Percentiles rank a stretch among this genome's conserved stretches.
Evolutionary conservation across 345 rosid genomes (phyloP).

Genomic region (Linum usitatissimum): DNA sequence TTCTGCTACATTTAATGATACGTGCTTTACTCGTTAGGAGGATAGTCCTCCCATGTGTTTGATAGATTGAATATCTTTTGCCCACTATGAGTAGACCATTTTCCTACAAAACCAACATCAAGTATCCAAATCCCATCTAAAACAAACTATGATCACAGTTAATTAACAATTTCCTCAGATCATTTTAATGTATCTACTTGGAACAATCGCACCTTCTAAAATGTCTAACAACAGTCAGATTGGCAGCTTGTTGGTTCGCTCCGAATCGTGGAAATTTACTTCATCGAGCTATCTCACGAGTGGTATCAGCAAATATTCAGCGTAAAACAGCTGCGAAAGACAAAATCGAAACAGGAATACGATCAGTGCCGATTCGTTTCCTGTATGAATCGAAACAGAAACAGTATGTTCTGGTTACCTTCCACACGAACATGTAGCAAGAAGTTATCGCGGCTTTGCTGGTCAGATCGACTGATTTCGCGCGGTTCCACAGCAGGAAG

Average conservation of each 20-base stretch:
- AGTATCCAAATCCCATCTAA: no score
- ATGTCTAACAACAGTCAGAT: neutral
- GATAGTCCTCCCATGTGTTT: no score
- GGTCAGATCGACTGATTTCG: conserved; percentile 58
- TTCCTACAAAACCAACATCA: no score
- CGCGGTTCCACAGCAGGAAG: conserved; percentile 52
- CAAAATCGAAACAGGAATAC: neutral
- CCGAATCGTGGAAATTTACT: neutral
- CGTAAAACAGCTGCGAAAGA: conserved; percentile 69
- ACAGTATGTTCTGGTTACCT: conserved; percentile 32
- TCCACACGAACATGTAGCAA: conserved; percentile 95
- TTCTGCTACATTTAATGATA: no score
- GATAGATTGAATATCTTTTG: no score
- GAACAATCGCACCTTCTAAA: no score
- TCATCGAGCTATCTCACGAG: conserved; percentile 36
- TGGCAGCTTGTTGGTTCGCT: neutral
- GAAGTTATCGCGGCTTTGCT: conserved; percentile 77
- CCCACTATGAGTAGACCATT: no score
- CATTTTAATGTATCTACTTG: no score
- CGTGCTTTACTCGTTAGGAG: no score
- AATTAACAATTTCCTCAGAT: no score
- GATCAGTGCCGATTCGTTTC: neutral
- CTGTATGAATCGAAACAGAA: no score
- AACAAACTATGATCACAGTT: no score
- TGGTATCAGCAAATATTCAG: conserved; percentile 85